Percentiles rank a stretch among this genome's conserved stretches.
Evolutionary conservation across 2,329 filamentous ascomycete genomes (phyloP).

Genomic region (Apiospora pterosperma): DNA sequence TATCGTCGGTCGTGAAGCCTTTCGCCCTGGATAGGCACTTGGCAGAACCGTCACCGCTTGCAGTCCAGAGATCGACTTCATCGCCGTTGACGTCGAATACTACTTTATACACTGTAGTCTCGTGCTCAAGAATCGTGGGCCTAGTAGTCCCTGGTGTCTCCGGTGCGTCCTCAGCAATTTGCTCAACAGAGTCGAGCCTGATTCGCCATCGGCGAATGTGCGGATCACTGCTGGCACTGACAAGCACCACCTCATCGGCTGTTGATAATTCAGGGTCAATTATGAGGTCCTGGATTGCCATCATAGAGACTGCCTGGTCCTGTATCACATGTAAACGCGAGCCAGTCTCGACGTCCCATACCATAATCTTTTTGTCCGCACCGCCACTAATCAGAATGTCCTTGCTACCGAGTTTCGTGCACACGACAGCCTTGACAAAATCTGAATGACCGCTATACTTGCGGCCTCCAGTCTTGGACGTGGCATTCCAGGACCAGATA

Average conservation of each 20-base stretch:
- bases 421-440: conserved; percentile 82
- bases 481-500: conserved; percentile 79
- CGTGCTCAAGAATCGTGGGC: conserved; percentile 69
- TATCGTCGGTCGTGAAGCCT: conserved; percentile 69
- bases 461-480: conserved; percentile 48
- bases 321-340: conserved; percentile 72
- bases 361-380: conserved; percentile 74
- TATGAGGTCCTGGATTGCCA: conserved; percentile 76
- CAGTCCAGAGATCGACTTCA: conserved; percentile 81
- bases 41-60: conserved; percentile 84
- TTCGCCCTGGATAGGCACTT: conserved; percentile 72
- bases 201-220: conserved; percentile 77
- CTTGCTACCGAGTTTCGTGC: conserved; percentile 56
- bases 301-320: conserved; percentile 65
- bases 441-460: conserved; percentile 77
- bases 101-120: conserved; percentile 85
- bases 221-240: conserved; percentile 78
- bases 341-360: conserved; percentile 74
- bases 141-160: conserved; percentile 36
- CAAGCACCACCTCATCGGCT: conserved; percentile 52
- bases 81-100: conserved; percentile 62
- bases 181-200: conserved; percentile 46
- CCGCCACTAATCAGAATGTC: conserved; percentile 70
- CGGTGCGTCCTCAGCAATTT: conserved; percentile 47
- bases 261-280: conserved; percentile 65